Evolutionary conservation across 441 rosid genomes (phyloP).

Genomic region (Brassica hybrid): DNA sequence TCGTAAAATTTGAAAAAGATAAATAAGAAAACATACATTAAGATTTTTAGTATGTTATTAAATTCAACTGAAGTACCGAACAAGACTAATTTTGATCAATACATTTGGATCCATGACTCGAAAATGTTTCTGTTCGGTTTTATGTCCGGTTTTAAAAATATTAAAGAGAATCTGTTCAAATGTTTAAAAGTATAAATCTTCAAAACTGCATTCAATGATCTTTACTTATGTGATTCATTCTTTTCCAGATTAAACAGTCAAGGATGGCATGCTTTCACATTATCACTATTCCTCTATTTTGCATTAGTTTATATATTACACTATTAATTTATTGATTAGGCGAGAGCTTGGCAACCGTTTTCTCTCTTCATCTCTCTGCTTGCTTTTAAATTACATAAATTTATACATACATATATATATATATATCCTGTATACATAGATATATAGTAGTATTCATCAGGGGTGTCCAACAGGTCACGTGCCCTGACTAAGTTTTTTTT

Average conservation of each 20-base stretch:
- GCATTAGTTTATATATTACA: conserved; percentile 7
- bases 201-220: conserved; percentile 18
- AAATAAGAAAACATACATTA: too few relatives aligned
- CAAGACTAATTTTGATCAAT: too few relatives aligned
- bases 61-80: too few relatives aligned
- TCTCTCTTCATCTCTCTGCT: neutral
- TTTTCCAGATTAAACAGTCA: conserved; percentile 32
- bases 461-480: neutral
- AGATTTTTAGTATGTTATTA: too few relatives aligned
- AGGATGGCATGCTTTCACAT: conserved; percentile 36
- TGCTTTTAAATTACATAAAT: neutral
- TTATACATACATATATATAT: neutral
- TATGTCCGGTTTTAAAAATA: too few relatives aligned
- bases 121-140: too few relatives aligned
- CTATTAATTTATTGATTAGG: neutral
- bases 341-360: conserved; percentile 25
- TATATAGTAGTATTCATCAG: neutral
- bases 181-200: neutral
- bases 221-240: conserved; percentile 21
- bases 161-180: too few relatives aligned
- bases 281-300: conserved; percentile 11
- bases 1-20: too few relatives aligned
- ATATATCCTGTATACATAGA: neutral
- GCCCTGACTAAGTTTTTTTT: too few relatives aligned
- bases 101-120: too few relatives aligned